phyloP scores from a whole-genome alignment of 352 stramenopile genomes.

The Halophytophthora polymorphica region DNA sequence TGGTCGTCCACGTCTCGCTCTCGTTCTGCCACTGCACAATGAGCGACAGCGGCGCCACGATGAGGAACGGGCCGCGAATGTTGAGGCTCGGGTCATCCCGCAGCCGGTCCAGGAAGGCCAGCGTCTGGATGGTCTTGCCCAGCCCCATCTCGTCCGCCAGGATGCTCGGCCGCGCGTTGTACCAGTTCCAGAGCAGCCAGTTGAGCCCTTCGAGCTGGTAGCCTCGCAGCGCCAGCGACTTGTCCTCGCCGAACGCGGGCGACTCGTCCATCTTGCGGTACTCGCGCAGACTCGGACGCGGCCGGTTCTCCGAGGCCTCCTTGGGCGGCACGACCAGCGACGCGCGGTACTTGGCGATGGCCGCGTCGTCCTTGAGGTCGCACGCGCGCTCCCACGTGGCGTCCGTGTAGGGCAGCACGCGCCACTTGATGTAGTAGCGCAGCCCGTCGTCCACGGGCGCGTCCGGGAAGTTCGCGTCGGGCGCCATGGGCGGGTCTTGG shows the following conservation, averaged over 20 bases:
- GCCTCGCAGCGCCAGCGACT: constrained; percentile 65
- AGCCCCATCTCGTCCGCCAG: constrained; percentile 91
- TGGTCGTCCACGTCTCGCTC: constrained; percentile 97
- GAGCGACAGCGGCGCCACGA: constrained; percentile 97
- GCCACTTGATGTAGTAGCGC: constrained; percentile 88
- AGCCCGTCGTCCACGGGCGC: constrained; percentile 81
- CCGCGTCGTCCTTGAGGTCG: constrained; percentile 83
- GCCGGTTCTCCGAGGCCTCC: constrained; percentile 53
- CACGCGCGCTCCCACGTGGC: constrained; percentile 87
- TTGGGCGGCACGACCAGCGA: constrained; percentile 55
- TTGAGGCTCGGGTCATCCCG: constrained; percentile 87
- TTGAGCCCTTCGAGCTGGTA: constrained; percentile 90
- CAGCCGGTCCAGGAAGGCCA: constrained; percentile 94
- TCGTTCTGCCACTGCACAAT: constrained; percentile 99
- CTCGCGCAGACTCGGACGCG: constrained; percentile 70
- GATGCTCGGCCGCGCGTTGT: constrained; percentile 86
- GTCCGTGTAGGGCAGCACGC: constrained; percentile 81
- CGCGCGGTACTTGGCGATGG: constrained; percentile 72
- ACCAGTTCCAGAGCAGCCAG: constrained; percentile 90
- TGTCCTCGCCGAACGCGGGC: constrained; percentile 67
- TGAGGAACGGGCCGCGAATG: constrained; percentile 94
- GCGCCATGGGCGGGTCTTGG: constrained; percentile 51
- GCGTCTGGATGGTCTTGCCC: constrained; percentile 91
- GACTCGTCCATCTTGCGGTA: constrained; percentile 86
- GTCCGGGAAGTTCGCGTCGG: constrained; percentile 52